phyloP scores from a whole-genome alignment of 2,329 filamentous ascomycete species.

The Aspergillus japonicus region DNA sequence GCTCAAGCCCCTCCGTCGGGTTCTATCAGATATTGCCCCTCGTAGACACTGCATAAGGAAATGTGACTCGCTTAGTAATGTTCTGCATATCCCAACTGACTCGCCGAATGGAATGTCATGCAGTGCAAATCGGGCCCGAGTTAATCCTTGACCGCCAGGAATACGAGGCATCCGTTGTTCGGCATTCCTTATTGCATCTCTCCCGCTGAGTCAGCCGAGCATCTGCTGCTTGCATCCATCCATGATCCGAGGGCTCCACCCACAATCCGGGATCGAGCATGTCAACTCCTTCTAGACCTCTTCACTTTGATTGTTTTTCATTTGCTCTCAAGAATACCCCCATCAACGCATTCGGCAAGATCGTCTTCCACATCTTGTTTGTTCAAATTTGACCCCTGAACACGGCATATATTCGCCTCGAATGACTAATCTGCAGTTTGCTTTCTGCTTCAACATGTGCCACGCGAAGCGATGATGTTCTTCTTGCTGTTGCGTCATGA shows the following conservation, averaged over 20 bases:
- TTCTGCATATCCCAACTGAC: background rate
- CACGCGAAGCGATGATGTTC: background rate
- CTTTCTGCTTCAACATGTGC: no score
- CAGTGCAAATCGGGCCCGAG: background rate
- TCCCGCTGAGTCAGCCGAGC: conserved; percentile 2
- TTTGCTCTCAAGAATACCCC: background rate
- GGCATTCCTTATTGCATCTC: background rate
- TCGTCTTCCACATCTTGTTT: background rate
- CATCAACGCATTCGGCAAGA: background rate
- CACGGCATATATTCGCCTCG: background rate
- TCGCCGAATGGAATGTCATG: background rate
- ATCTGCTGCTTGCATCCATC: no score
- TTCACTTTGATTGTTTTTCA: background rate
- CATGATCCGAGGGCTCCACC: background rate
- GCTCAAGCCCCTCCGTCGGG: no score
- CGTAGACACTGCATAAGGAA: background rate
- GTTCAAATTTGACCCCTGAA: background rate
- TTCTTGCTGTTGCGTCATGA: background rate
- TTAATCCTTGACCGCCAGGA: background rate
- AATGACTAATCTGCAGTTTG: background rate
- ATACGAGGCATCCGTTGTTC: background rate
- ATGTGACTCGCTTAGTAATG: background rate
- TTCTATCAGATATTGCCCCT: background rate
- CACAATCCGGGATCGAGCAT: background rate
- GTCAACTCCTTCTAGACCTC: background rate